Conservation (phyloP, 1,139 yeast genomes). For the Yamadazyma dendronema region DNA sequence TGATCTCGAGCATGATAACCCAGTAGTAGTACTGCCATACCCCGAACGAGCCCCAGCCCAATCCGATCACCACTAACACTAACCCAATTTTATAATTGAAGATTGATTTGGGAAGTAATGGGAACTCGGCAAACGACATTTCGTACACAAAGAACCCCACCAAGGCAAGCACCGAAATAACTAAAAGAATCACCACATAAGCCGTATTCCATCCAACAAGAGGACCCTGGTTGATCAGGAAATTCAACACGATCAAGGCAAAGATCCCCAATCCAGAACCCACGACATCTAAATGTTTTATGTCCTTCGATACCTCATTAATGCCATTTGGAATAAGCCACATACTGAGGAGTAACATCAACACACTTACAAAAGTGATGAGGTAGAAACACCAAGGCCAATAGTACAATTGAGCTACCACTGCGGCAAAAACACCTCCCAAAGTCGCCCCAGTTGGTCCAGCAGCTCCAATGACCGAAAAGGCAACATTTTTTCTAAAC, state of each 20-base stretch:
- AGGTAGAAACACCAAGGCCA: conserved; percentile 59
- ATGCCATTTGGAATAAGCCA: conserved; percentile 32
- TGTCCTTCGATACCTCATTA: conserved; percentile 7
- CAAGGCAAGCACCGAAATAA: conserved; percentile 38
- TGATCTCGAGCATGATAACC: conserved; percentile 41
- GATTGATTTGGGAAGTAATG: conserved; percentile 47
- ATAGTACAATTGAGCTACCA: conserved; percentile 39
- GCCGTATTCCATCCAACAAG: conserved; percentile 48
- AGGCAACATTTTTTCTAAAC: conserved; percentile 48
- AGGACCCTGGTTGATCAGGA: conserved; percentile 57
- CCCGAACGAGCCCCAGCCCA: conserved; percentile 64
- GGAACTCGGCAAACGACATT: conserved; percentile 25
- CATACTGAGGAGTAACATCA: conserved; percentile 26
- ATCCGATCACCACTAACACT: conserved; percentile 31
- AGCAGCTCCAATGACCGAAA: conserved; percentile 51
- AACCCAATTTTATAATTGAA: conserved; percentile 38
- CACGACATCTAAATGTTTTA: conserved; percentile 34
- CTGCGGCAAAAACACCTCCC: conserved; percentile 49
- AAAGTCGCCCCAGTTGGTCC: conserved; percentile 56
- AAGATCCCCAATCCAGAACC: conserved; percentile 48
- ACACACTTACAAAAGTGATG: conserved; percentile 33
- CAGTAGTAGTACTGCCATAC: conserved; percentile 48
- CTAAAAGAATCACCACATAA: conserved; percentile 44
- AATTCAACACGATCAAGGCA: conserved; percentile 49
- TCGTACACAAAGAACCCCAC: conserved; percentile 32